Evolutionary conservation across 257 asterid species (phyloP).

Genomic region (Nicotiana sylvestris): DNA sequence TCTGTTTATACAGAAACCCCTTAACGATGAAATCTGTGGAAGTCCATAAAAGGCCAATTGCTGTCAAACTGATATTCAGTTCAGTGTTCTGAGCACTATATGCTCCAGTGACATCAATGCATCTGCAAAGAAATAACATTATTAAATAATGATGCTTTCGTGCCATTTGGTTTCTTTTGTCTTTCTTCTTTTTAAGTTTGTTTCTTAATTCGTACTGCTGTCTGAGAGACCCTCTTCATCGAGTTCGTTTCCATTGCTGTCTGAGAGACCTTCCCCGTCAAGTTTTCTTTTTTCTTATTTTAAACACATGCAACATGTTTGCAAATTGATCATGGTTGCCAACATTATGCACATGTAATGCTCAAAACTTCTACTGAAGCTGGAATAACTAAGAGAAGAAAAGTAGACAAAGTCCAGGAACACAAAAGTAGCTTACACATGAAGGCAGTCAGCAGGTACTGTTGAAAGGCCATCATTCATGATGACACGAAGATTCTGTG

Average conservation of each 20-base stretch:
- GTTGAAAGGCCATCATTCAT: slow-evolving; percentile 97
- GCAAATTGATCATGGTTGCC: not conserved
- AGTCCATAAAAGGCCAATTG: slow-evolving; percentile 91
- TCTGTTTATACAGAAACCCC: slow-evolving; percentile 46
- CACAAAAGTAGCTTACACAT: slow-evolving; percentile 57
- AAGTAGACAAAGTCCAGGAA: slow-evolving; percentile 6
- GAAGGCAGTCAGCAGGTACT: slow-evolving; percentile 79
- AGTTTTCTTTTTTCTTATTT: not conserved
- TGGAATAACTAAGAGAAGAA: not conserved
- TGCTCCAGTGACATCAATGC: slow-evolving; percentile 95
- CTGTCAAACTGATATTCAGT: slow-evolving; percentile 93
- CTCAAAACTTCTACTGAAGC: not conserved
- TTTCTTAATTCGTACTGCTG: not conserved
- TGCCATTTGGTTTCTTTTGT: not conserved
- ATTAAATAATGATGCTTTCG: not conserved
- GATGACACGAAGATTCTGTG: slow-evolving; percentile 88
- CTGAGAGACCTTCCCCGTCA: too few species aligned
- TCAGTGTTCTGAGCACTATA: slow-evolving; percentile 90
- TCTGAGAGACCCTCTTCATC: not conserved
- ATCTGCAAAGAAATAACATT: slow-evolving; percentile 45
- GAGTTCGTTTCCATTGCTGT: not conserved
- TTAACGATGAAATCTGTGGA: slow-evolving; percentile 88
- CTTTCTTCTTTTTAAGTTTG: not conserved
- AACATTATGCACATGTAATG: not conserved
- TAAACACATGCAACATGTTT: not conserved